Evolutionary conservation across 345 rosid species (phyloP), one percentile per base, ranked within the genome.

Genomic region (Lenwebbia sp.): DNA sequence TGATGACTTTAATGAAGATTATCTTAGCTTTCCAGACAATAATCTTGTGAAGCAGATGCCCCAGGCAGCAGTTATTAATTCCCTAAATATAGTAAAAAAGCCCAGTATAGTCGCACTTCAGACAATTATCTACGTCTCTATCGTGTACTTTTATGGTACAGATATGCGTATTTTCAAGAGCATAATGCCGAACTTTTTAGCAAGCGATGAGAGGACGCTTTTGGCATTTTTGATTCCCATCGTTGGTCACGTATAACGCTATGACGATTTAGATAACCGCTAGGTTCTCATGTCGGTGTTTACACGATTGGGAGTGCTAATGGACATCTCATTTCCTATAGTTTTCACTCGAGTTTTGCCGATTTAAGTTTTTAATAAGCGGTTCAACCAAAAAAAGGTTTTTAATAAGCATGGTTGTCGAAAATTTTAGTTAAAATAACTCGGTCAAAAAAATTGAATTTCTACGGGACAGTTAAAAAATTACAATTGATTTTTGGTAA

Each of bases 191-290:
- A 0, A 62, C 41, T 11, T 62, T 62, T 53, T 28, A 6, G 40
- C 75, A 7, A 62, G 4, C 13, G 22, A 8, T 9, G 5, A 0
- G 2, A 12, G n/a, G n/a, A 55, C 2, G 12, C 60, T 23, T 55
- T 55, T 23, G 12, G 10, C 60, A 55, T 9, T 23, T 54, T 54
- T 8, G 10, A 21, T 21, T 54, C 26, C 1, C 0, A 54, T 54
- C 0, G 25, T 54, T 7, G 57, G 3, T 7, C 21, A 22, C 7
- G 57, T 30, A 30, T 15, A 15, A 0, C 5, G 17, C 1, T 0
- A 30, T 1, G 15, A 28, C 7, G 5, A 7, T 5, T 7, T 15
- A 14, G 21, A 62, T 62, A 15, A 62, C n/a, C 7, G 37, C 37
- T 60, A 60, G 33, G 37, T 60, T n/a, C 37, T n/a, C 0, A 0